A percentile compares a stretch with the other conserved stretches of the same genome.
These are phyloP conservation scores for Nothophytophthora sp. DNA, from an alignment of 352 stramenopile genomes.

Conservation along the genomic window DNA sequence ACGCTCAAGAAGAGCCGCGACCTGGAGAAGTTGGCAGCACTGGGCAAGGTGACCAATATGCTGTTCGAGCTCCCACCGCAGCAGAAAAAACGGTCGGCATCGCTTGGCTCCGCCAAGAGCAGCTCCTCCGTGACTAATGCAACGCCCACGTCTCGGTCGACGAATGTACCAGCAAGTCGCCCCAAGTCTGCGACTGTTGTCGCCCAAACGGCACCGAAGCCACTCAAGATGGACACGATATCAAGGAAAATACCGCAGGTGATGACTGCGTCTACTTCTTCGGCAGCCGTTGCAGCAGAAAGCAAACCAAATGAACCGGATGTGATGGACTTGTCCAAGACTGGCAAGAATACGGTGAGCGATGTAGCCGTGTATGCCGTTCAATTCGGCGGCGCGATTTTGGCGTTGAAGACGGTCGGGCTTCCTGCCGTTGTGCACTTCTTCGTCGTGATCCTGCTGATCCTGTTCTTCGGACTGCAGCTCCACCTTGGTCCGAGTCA, in stretches of 20 bases:
- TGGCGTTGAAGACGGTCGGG: conserved; percentile 45
- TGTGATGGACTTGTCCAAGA: conserved; percentile 27
- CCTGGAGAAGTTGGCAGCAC: conserved; percentile 26
- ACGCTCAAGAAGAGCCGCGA: conserved; percentile 55
- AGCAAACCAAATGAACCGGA: conserved; percentile 5
- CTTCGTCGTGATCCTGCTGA: conserved; percentile 36
- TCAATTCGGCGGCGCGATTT: conserved; percentile 52
- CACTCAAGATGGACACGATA: not conserved
- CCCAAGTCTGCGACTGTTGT: not conserved
- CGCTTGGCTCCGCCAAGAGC: conserved; percentile 9
- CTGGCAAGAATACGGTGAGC: conserved; percentile 29
- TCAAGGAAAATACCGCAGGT: not conserved
- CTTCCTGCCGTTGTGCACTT: conserved; percentile 52
- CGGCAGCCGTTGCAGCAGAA: not conserved
- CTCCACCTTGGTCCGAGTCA: conserved; percentile 56
- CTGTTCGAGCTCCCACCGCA: conserved; percentile 26
- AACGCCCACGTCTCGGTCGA: not conserved
- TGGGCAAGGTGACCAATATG: conserved; percentile 53
- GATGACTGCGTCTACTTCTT: not conserved
- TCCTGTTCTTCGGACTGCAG: conserved; percentile 55
- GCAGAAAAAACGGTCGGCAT: conserved; percentile 13
- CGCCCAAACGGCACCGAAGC: conserved; percentile 5
- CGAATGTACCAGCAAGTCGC: not conserved
- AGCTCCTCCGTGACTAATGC: not conserved
- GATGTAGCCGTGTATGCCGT: conserved; percentile 46